Evolutionary conservation across 495 filamentous ascomycete species (phyloP).

Genomic region (Diplogelasinospora grovesii): DNA sequence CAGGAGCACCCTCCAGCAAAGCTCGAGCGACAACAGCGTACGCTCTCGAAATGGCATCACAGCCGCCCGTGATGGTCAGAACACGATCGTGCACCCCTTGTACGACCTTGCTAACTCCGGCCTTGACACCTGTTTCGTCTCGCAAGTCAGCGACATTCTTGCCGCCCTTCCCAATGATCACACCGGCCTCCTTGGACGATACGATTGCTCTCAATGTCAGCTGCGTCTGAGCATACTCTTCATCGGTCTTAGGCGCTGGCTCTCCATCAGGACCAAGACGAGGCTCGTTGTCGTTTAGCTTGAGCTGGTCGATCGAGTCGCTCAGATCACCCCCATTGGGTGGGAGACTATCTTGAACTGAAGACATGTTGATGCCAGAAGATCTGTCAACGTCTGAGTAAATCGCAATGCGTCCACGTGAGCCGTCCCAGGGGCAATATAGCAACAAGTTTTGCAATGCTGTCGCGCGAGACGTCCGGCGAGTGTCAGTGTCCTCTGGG

Average conservation of each 20-base stretch:
- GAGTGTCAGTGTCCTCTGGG: too few relatives aligned
- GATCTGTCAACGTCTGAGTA: too few relatives aligned
- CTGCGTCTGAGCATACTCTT: constrained; percentile 87
- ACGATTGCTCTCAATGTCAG: constrained; percentile 95
- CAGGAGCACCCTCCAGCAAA: constrained; percentile 83
- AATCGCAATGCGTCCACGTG: too few relatives aligned
- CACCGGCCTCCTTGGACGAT: constrained; percentile 94
- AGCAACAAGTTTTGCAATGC: too few relatives aligned
- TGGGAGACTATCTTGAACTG: constrained; percentile 36
- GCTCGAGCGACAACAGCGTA: constrained; percentile 91
- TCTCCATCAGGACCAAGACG: constrained; percentile 62
- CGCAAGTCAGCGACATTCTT: constrained; percentile 97
- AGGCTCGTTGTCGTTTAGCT: constrained; percentile 46
- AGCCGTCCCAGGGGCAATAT: too few relatives aligned
- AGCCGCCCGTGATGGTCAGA: constrained; percentile 82
- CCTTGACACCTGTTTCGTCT: constrained; percentile 95
- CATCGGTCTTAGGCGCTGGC: constrained; percentile 75
- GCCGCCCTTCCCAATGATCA: constrained; percentile 96
- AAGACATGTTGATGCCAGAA: constrained; percentile 47
- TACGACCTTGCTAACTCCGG: constrained; percentile 97
- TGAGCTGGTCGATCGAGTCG: constrained; percentile 43
- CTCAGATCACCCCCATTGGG: constrained; percentile 41
- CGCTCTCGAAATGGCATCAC: constrained; percentile 79
- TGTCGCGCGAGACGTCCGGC: too few relatives aligned
- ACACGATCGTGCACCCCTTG: constrained; percentile 95